Conservation (phyloP, 2,329 filamentous ascomycete species). For the Nigrospora sphaerica region DNA sequence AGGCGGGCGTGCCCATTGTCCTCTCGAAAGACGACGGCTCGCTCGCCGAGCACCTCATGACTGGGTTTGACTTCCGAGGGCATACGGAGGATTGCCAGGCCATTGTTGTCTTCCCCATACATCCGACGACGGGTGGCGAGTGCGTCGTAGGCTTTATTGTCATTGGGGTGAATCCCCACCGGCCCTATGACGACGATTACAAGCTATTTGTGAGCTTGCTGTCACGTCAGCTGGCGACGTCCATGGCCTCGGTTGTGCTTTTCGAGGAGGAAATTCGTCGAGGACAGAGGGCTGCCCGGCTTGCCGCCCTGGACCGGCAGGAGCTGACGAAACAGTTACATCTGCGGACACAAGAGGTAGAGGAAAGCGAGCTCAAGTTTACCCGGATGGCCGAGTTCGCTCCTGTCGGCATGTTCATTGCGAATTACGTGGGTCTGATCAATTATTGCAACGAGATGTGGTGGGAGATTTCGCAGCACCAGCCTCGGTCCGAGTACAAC, state of each 20-base stretch:
- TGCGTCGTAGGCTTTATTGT: slow-evolving; percentile 71
- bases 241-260: slow-evolving; percentile 71
- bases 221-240: slow-evolving; percentile 69
- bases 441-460: slow-evolving; percentile 79
- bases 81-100: slow-evolving; percentile 64
- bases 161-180: slow-evolving; percentile 69
- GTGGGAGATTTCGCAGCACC: slow-evolving; percentile 64
- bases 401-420: slow-evolving; percentile 79
- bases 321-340: slow-evolving; percentile 71
- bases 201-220: slow-evolving; percentile 69
- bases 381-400: slow-evolving; percentile 80
- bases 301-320: slow-evolving; percentile 70
- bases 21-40: slow-evolving; percentile 61
- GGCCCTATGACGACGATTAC: slow-evolving; percentile 77
- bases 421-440: slow-evolving; percentile 62
- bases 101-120: slow-evolving; percentile 71
- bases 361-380: slow-evolving; percentile 69
- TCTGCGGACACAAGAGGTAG: slow-evolving; percentile 53
- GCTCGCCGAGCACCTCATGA: slow-evolving; percentile 55
- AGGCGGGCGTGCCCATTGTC: slow-evolving; percentile 57
- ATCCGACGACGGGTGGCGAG: slow-evolving; percentile 65
- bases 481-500: slow-evolving; percentile 43
- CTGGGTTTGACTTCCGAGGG: slow-evolving; percentile 62
- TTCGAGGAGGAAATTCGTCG: slow-evolving; percentile 78
- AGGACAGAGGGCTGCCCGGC: slow-evolving; percentile 63